Percentiles rank a stretch among this genome's conserved stretches.
These are phyloP conservation scores for Neoarthrinium moseri DNA, from an alignment of 2,329 filamentous ascomycete species.

Conservation along the genomic window DNA sequence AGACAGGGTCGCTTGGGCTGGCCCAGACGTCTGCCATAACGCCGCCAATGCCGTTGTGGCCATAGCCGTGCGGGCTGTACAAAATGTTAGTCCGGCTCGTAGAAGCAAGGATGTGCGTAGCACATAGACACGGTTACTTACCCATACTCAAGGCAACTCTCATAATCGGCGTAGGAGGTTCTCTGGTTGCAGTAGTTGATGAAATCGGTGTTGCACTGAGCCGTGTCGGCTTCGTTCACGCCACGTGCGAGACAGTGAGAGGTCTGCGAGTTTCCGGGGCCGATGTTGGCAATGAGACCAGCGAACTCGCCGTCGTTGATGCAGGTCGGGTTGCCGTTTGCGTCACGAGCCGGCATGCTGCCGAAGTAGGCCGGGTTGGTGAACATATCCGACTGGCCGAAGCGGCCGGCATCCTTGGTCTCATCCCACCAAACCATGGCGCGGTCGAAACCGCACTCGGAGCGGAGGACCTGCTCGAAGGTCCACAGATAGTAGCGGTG, in stretches of 20 bases:
- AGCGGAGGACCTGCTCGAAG: slow-evolving; percentile 21
- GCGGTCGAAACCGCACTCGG: slow-evolving; percentile 30
- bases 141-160: slow-evolving; percentile 13
- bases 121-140: neutral
- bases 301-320: slow-evolving; percentile 24
- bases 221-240: slow-evolving; percentile 24
- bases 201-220: slow-evolving; percentile 19
- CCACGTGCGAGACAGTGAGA: slow-evolving; percentile 30
- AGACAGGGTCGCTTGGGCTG: slow-evolving; percentile 28
- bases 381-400: slow-evolving; percentile 26
- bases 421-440: slow-evolving; percentile 33
- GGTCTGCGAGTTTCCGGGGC: slow-evolving; percentile 21
- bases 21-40: slow-evolving; percentile 29
- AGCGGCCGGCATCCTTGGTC: slow-evolving; percentile 31
- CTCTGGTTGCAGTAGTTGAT: slow-evolving; percentile 12
- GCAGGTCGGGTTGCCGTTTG: slow-evolving; percentile 25
- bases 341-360: slow-evolving; percentile 20
- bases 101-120: too few relatives aligned
- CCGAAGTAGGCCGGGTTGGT: slow-evolving; percentile 25
- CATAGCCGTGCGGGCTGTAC: slow-evolving; percentile 24
- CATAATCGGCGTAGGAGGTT: slow-evolving; percentile 11
- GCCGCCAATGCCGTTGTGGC: slow-evolving; percentile 30
- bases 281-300: slow-evolving; percentile 16
- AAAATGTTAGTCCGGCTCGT: neutral
- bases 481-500: slow-evolving; percentile 22